phyloP scores from a whole-genome alignment of 176 grass and related monocot species.

The Oryza meyeriana region DNA sequence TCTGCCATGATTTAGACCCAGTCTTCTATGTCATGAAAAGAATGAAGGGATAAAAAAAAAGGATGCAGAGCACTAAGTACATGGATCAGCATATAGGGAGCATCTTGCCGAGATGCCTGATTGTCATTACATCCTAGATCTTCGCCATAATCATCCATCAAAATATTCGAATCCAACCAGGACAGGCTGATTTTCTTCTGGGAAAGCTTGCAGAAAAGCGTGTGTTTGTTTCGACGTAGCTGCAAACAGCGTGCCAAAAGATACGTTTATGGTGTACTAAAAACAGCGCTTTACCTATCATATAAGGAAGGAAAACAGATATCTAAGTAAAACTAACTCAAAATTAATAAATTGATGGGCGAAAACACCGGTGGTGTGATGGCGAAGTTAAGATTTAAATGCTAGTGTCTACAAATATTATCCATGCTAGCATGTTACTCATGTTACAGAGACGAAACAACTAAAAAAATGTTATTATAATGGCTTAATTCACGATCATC shows the following conservation, averaged over 20 bases:
- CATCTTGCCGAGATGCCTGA: slow-evolving; percentile 19
- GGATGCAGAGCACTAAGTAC: neutral
- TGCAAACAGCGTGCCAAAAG: neutral
- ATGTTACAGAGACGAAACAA: no score
- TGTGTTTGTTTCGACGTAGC: neutral
- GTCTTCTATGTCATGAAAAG: slow-evolving; percentile 3
- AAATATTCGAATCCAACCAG: slow-evolving; percentile 12
- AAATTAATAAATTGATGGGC: no score
- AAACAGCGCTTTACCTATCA: neutral
- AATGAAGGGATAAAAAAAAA: neutral
- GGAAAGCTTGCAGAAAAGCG: neutral
- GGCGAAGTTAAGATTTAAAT: no score
- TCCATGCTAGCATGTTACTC: no score
- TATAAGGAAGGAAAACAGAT: neutral
- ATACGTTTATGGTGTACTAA: neutral
- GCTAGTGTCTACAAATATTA: no score
- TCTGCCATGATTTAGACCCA: slow-evolving; percentile 21
- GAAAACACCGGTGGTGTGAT: no score
- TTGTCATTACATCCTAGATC: slow-evolving; percentile 15
- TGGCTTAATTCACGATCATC: no score
- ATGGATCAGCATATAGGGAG: neutral
- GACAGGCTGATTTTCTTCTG: neutral
- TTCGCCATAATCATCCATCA: neutral
- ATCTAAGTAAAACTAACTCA: no score
- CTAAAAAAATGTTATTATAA: no score